Evolutionary conservation across 1,284 basidiomycete species (phyloP), one percentile per base, ranked within the genome.

Genomic region (Inonotus obliquus): DNA sequence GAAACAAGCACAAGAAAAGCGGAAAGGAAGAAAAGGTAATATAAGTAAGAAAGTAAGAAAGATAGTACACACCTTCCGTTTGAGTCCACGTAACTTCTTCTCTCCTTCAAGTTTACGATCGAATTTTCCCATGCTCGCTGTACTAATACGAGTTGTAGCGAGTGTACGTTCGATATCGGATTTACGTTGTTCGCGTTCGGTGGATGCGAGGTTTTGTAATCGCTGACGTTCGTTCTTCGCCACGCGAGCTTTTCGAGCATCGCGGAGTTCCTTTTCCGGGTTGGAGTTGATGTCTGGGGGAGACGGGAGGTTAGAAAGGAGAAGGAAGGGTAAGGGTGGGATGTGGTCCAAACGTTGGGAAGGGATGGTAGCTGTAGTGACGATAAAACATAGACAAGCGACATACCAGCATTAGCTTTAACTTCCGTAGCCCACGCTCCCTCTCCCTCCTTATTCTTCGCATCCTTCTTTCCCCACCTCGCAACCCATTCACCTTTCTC

Each of bases 391-490:
- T n/a, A n/a, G n/a, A n/a, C n/a, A 47, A 54, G 44, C 32, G 17
- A 81, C 90, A 65, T 67, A 94, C 94, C 87, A 69, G 89, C 91
- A 71, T 94, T 87, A 52, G 81, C 79, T 69, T 92, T 92, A 54
- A 98, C 89, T 73, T 96, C 94, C 59, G 92, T 89, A 65, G 97
- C 82, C 96, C 96, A 98, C 72, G 96, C 92, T 14, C 86, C 85
- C 77, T 98, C 94, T 25, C 77, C 75, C 65, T 94, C 84, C 77
- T 87, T 96, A 73, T 98, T 98, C 78, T 93, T 94, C 27, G 92
- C 94, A 65, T 86, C 86, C 71, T 84, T 85, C 13, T 5, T 11
- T 1, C 97, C 96, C 96, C 96, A 99, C 57, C 92, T 80, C 59
- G 89, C 83, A 13, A 97, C 92, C 92, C 94, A 99, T 45, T 92